Conservation (phyloP, 192 early-diverging fungal genomes). For the Chytriomyces sp. region DNA sequence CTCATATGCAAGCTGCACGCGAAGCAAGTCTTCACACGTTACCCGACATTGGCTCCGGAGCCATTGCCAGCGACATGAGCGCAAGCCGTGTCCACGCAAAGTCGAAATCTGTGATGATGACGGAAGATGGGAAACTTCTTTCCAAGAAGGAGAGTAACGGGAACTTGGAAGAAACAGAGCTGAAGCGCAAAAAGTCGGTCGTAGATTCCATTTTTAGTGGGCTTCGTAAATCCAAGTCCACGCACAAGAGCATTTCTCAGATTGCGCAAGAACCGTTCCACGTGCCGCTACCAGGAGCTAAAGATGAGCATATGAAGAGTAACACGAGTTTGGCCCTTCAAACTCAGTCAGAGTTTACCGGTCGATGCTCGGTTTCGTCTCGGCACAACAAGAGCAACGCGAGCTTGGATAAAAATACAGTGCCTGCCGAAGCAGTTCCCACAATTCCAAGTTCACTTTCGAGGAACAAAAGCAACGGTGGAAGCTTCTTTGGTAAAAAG, state of each 20-base stretch:
- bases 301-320: neutral
- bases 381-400: slow-evolving; percentile 14
- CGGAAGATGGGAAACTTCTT: slow-evolving; percentile 11
- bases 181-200: slow-evolving; percentile 15
- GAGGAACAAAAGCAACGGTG: slow-evolving; percentile 18
- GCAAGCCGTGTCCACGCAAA: neutral
- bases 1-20: neutral
- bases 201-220: slow-evolving; percentile 2
- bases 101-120: slow-evolving; percentile 5
- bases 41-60: neutral
- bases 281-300: neutral
- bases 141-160: neutral
- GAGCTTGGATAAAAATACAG: slow-evolving; percentile 7
- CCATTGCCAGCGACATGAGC: neutral
- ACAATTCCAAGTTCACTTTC: neutral
- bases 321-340: neutral
- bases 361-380: slow-evolving; percentile 17
- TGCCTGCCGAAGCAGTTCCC: slow-evolving; percentile 21
- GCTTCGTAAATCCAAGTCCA: slow-evolving; percentile 5
- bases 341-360: slow-evolving; percentile 12
- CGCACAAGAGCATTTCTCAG: slow-evolving; percentile 8
- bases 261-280: neutral
- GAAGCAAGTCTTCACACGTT: neutral
- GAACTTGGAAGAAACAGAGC: neutral
- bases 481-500: slow-evolving; percentile 9